These are phyloP conservation scores for Jimgerdemannia flammicorona DNA, from an alignment of 192 early-diverging fungal genomes.

Conservation along the genomic window DNA sequence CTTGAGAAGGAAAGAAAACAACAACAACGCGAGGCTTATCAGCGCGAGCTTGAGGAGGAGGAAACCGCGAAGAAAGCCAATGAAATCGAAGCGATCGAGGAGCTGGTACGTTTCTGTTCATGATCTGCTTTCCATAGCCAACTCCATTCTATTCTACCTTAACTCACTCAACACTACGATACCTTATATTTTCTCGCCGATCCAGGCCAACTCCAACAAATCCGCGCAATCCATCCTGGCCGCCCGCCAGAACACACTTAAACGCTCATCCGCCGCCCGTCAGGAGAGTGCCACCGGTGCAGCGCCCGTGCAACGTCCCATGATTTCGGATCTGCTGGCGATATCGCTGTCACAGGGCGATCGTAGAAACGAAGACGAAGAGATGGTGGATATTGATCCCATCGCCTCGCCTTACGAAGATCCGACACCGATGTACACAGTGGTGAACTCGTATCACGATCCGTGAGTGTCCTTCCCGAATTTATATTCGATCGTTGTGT, in stretches of 20 bases:
- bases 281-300: constrained; percentile 22
- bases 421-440: constrained; percentile 12
- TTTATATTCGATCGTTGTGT: no score
- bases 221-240: constrained; percentile 42
- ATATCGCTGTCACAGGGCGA: constrained; percentile 23
- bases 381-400: constrained; percentile 47
- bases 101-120: constrained; percentile 47
- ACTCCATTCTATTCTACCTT: no score
- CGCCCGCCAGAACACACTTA: constrained; percentile 38
- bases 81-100: constrained; percentile 66
- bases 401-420: constrained; percentile 46
- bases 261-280: constrained; percentile 40
- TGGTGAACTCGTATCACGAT: constrained; percentile 43
- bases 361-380: constrained; percentile 20
- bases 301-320: not conserved
- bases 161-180: no score
- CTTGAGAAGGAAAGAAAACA: constrained; percentile 46
- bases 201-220: constrained; percentile 43
- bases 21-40: constrained; percentile 64
- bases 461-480: constrained; percentile 34
- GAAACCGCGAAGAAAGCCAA: constrained; percentile 59
- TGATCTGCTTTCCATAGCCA: no score
- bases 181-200: no score
- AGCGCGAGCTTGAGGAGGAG: constrained; percentile 69
- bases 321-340: constrained; percentile 1